Evolutionary conservation across 176 grass and related monocot genomes (phyloP).

Genomic region (Dactylis glomerata): DNA sequence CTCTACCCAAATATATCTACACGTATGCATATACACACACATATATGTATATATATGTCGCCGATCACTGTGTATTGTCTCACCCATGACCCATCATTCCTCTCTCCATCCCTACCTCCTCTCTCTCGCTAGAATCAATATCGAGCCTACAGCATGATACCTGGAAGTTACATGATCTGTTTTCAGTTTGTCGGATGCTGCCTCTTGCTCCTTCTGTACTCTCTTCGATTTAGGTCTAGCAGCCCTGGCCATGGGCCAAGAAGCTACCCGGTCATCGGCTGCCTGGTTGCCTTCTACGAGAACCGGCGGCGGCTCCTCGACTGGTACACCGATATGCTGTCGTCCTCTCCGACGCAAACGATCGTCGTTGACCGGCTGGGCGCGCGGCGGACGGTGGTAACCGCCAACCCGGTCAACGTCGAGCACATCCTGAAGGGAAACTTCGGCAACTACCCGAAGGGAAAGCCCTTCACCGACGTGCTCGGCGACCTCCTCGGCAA

Average conservation of each 20-base stretch:
- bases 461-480: slow-evolving; percentile 76
- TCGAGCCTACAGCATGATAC: slow-evolving; percentile 26
- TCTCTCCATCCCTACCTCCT: neutral
- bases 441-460: slow-evolving; percentile 91
- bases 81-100: slow-evolving; percentile 2
- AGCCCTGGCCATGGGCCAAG: slow-evolving; percentile 35
- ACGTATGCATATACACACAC: neutral
- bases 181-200: slow-evolving; percentile 17
- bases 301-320: slow-evolving; percentile 62
- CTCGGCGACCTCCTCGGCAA: slow-evolving; percentile 84
- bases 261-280: slow-evolving; percentile 64
- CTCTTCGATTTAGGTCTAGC: neutral
- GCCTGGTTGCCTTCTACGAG: slow-evolving; percentile 63
- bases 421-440: slow-evolving; percentile 75
- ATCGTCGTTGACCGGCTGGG: slow-evolving; percentile 66
- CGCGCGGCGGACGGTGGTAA: slow-evolving; percentile 66
- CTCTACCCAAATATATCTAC: neutral
- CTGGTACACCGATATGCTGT: slow-evolving; percentile 84
- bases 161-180: slow-evolving; percentile 23
- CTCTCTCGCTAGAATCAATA: neutral
- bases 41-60: slow-evolving; percentile 4
- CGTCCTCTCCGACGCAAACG: slow-evolving; percentile 65
- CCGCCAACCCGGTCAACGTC: slow-evolving; percentile 74
- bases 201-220: slow-evolving; percentile 27
- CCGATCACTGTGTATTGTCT: neutral